These are phyloP conservation scores for Trichosporon coremiiforme DNA, from an alignment of 1,284 basidiomycete species.

Conservation along the genomic window DNA sequence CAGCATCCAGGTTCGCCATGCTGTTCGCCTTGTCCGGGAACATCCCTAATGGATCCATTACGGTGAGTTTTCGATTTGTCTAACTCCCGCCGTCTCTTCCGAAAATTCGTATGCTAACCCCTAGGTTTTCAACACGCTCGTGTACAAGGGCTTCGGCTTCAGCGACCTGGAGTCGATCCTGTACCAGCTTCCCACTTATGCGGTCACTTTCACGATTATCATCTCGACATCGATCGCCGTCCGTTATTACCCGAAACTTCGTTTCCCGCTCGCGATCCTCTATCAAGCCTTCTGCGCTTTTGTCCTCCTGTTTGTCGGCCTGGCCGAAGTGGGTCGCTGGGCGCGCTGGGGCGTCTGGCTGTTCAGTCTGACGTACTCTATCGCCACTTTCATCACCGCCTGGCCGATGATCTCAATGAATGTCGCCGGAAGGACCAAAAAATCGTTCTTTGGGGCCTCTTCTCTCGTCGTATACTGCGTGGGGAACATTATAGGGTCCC, in stretches of 20 bases:
- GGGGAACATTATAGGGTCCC: slow-evolving; percentile 38
- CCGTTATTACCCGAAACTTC: slow-evolving; percentile 23
- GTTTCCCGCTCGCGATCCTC: slow-evolving; percentile 37
- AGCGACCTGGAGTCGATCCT: slow-evolving; percentile 30
- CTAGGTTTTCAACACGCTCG: slow-evolving; percentile 32
- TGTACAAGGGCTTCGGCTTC: slow-evolving; percentile 38
- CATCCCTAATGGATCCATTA: slow-evolving; percentile 36
- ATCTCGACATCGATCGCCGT: slow-evolving; percentile 27
- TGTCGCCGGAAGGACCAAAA: slow-evolving; percentile 44
- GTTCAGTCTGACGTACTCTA: slow-evolving; percentile 31
- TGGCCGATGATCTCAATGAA: slow-evolving; percentile 45
- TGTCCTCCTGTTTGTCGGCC: slow-evolving; percentile 38
- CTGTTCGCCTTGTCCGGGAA: slow-evolving; percentile 33
- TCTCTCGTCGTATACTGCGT: slow-evolving; percentile 38
- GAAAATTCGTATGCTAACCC: no score
- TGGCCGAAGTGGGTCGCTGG: slow-evolving; percentile 33
- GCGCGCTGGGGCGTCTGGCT: slow-evolving; percentile 36
- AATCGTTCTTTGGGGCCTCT: slow-evolving; percentile 33
- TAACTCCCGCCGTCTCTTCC: no score
- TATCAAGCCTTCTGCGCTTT: slow-evolving; percentile 28
- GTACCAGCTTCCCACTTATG: slow-evolving; percentile 35
- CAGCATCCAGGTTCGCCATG: slow-evolving; percentile 19
- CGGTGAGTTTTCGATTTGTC: no score
- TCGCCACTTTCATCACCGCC: slow-evolving; percentile 36
- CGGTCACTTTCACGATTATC: slow-evolving; percentile 32